A percentile compares a stretch with the other conserved stretches of the same genome.
These are phyloP conservation scores for Vitis rupestris DNA, from an alignment of 164 flowering plant species.

Conservation along the genomic window DNA sequence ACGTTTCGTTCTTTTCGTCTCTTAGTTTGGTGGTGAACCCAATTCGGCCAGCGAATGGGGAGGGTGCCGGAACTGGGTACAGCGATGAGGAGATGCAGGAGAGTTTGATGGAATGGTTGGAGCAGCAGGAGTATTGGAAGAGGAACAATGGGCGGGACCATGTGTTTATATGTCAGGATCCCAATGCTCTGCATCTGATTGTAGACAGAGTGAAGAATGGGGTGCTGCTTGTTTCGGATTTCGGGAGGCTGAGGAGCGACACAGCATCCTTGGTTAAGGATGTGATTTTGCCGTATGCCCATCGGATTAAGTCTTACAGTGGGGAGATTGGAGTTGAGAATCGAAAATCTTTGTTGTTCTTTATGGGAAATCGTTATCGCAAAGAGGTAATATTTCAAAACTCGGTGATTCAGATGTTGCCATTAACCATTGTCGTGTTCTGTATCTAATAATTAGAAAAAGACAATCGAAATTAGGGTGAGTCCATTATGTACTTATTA, in stretches of 20 bases:
- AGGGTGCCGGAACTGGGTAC: conserved; percentile 27
- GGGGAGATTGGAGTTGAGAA: conserved; percentile 67
- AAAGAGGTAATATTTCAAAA: conserved; percentile 63
- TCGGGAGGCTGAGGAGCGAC: conserved; percentile 72
- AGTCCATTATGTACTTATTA: no score
- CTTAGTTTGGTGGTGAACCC: conserved; percentile 87
- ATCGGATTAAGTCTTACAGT: conserved; percentile 63
- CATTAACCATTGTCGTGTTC: no score
- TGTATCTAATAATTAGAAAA: no score
- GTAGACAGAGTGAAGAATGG: conserved; percentile 77
- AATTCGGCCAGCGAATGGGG: conserved; percentile 32
- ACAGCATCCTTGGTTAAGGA: conserved; percentile 93
- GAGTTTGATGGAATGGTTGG: conserved; percentile 78
- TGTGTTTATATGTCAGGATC: conserved; percentile 89
- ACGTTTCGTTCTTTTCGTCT: conserved; percentile 90
- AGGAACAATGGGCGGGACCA: conserved; percentile 92
- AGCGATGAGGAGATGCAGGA: conserved; percentile 91
- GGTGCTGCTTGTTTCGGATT: conserved; percentile 80
- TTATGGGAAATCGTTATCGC: conserved; percentile 93
- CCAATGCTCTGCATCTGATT: conserved; percentile 81
- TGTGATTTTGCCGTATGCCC: conserved; percentile 85
- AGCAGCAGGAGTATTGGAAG: conserved; percentile 72
- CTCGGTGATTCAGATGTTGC: no score
- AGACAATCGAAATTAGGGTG: no score
- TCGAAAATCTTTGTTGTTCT: conserved; percentile 72